phyloP scores from a whole-genome alignment of 257 asterid genomes.

The Solanum neorickii region DNA sequence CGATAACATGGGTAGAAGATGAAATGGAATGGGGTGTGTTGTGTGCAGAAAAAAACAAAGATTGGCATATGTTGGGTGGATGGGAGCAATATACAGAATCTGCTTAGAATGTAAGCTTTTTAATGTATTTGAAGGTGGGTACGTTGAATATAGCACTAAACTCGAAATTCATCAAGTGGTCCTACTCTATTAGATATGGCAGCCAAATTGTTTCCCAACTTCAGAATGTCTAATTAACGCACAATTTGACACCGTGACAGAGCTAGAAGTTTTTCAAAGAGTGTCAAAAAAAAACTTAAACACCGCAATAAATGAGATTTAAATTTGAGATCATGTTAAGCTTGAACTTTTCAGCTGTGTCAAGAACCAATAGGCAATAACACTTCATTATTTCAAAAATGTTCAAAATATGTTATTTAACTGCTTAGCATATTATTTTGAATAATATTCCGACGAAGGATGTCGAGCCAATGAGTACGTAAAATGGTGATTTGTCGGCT shows the following conservation, averaged over 20 bases:
- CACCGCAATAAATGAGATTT: no score
- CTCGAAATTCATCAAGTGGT: neutral
- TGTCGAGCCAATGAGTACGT: no score
- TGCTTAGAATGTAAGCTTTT: neutral
- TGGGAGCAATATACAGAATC: neutral
- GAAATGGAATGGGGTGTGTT: neutral
- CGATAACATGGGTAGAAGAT: neutral
- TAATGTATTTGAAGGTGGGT: neutral
- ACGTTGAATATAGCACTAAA: neutral
- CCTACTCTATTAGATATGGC: neutral
- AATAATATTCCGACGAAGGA: no score
- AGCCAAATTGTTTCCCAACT: neutral
- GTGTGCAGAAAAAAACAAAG: neutral
- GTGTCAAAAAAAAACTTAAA: no score
- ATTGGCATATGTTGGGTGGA: neutral
- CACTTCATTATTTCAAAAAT: no score
- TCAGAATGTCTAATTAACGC: neutral
- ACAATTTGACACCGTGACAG: neutral
- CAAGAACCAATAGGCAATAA: no score
- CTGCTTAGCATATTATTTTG: no score
- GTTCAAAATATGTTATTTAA: no score
- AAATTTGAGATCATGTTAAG: no score
- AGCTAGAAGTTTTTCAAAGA: no score
- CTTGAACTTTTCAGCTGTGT: no score
- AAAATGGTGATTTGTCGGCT: no score